These are phyloP conservation scores for Hibiscus tridactylites DNA, from an alignment of 345 rosid species.

Conservation along the genomic window DNA sequence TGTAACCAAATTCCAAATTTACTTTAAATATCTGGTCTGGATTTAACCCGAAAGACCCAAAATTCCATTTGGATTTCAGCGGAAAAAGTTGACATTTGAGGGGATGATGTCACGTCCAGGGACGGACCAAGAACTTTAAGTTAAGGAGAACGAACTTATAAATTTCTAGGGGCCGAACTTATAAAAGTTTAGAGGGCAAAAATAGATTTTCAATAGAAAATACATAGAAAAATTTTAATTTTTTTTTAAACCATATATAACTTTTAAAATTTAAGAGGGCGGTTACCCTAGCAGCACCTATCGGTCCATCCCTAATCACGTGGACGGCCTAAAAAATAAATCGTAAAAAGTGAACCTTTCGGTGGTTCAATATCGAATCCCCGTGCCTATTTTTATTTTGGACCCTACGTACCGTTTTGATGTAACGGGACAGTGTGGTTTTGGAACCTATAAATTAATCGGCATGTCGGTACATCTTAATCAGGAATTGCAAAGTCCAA, in stretches of 20 bases:
- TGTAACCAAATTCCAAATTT: not conserved
- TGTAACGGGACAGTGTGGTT: not conserved
- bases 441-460: not conserved
- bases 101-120: not conserved
- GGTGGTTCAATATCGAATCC: not conserved
- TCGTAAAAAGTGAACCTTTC: not conserved
- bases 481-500: no score
- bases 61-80: not conserved
- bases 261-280: no score
- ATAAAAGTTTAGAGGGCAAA: no score
- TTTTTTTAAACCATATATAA: no score
- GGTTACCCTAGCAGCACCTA: no score
- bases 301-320: no score
- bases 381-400: not conserved
- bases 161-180: no score
- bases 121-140: no score
- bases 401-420: not conserved
- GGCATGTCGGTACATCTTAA: not conserved
- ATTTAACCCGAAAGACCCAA: not conserved
- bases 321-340: not conserved
- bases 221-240: no score
- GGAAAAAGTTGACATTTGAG: not conserved
- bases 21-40: not conserved
- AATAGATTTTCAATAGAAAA: no score
- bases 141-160: no score